These are phyloP conservation scores for Clonostachys solani DNA, from an alignment of 2,329 filamentous ascomycete species.

Conservation along the genomic window DNA sequence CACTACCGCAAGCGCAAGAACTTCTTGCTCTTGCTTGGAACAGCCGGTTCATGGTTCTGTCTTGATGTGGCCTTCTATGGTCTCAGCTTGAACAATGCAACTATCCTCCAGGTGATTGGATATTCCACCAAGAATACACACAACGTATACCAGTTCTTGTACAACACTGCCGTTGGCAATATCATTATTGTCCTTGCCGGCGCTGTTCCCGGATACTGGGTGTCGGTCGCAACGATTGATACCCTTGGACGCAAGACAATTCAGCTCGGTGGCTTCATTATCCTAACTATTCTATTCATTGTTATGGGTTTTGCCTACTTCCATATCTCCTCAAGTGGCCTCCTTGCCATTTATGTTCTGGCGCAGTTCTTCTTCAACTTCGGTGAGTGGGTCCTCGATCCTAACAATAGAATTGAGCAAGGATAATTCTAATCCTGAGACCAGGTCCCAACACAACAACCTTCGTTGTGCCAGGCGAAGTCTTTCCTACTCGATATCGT, in stretches of 20 bases:
- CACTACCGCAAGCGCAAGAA: constrained; percentile 73
- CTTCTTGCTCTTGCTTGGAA: constrained; percentile 72
- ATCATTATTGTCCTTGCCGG: constrained; percentile 79
- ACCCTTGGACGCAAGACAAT: constrained; percentile 97
- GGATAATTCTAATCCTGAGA: not conserved
- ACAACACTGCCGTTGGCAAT: constrained; percentile 91
- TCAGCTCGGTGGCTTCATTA: constrained; percentile 90
- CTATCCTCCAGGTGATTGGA: constrained; percentile 84
- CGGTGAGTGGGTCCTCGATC: constrained; percentile 35
- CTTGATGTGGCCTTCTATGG: constrained; percentile 99
- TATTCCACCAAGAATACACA: constrained; percentile 63
- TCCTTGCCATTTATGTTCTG: constrained; percentile 93
- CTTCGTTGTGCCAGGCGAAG: constrained; percentile 92
- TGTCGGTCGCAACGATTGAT: constrained; percentile 84
- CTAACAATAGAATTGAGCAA: not conserved
- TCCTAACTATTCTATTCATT: constrained; percentile 90
- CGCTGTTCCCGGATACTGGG: constrained; percentile 83
- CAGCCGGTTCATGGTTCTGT: constrained; percentile 86
- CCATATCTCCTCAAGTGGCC: constrained; percentile 67
- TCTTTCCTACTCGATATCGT: constrained; percentile 92
- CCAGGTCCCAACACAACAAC: constrained; percentile 80
- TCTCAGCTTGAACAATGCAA: constrained; percentile 93
- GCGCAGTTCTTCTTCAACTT: constrained; percentile 99
- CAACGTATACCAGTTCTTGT: constrained; percentile 84
- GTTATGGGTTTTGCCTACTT: constrained; percentile 89